A percentile compares a stretch with the other conserved stretches of the same genome.
These are phyloP conservation scores for Cercophora newfieldiana DNA, from an alignment of 495 filamentous ascomycete species.

Conservation along the genomic window DNA sequence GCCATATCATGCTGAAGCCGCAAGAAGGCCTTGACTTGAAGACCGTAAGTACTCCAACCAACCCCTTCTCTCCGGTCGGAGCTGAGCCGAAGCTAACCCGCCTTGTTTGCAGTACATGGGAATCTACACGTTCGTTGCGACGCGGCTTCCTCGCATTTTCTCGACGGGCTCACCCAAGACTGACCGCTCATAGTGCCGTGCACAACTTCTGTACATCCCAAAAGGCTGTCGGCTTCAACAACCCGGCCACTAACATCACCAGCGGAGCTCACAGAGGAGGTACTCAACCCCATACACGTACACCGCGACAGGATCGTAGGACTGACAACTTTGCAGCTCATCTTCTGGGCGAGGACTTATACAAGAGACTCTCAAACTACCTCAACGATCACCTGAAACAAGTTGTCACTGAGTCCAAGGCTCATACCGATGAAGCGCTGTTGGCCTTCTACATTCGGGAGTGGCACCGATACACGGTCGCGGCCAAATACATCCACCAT, in stretches of 20 bases:
- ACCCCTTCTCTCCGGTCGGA: not conserved
- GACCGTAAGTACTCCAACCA: constrained; percentile 57
- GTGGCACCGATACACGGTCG: constrained; percentile 93
- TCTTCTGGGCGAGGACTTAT: constrained; percentile 92
- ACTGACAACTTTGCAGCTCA: constrained; percentile 62
- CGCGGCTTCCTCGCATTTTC: not conserved
- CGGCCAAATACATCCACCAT: constrained; percentile 95
- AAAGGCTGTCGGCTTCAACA: constrained; percentile 65
- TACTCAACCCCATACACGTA: constrained; percentile 38
- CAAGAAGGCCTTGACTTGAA: constrained; percentile 91
- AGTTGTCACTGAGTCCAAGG: constrained; percentile 66
- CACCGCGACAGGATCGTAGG: constrained; percentile 10
- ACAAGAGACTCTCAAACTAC: constrained; percentile 84
- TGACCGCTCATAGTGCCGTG: constrained; percentile 63
- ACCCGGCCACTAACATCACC: constrained; percentile 31
- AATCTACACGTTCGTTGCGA: constrained; percentile 77
- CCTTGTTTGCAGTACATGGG: constrained; percentile 73
- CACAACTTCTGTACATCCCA: constrained; percentile 99
- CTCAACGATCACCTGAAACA: constrained; percentile 70
- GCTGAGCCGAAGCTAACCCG: constrained; percentile 12
- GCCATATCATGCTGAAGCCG: constrained; percentile 88
- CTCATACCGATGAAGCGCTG: constrained; percentile 85
- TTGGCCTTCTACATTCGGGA: constrained; percentile 94
- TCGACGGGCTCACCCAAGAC: not conserved
- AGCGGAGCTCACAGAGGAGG: constrained; percentile 74